Evolutionary conservation across 129 eudicot genomes (phyloP).

Genomic region (Lactuca saligna): DNA sequence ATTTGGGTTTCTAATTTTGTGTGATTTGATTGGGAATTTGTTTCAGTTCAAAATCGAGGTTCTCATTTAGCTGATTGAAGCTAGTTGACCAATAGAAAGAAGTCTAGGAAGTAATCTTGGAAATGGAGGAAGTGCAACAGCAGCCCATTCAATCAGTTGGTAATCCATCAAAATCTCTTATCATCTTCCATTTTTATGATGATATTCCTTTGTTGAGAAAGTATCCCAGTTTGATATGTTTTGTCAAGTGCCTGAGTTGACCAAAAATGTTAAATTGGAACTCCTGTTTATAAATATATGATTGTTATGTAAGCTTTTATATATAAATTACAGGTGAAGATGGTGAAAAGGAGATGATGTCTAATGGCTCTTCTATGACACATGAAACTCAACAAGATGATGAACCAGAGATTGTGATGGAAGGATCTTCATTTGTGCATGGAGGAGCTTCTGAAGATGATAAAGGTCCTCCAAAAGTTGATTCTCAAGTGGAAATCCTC

Average conservation of each 20-base stretch:
- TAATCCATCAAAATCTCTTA: constrained; percentile 18
- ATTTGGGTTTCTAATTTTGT: background rate
- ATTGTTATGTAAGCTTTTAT: constrained; percentile 11
- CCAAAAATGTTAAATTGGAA: background rate
- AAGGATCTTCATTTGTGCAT: constrained; percentile 76
- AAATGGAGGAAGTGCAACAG: constrained; percentile 59
- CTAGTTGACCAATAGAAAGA: background rate
- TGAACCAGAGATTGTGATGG: constrained; percentile 57
- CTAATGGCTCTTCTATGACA: constrained; percentile 17
- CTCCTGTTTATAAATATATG: background rate
- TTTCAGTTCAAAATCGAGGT: constrained; percentile 15
- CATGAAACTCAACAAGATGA: constrained; percentile 46
- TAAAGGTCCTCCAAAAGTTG: constrained; percentile 72
- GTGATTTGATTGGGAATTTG: constrained; percentile 12
- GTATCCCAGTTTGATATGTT: background rate
- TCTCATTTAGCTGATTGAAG: constrained; percentile 22
- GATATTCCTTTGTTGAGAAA: background rate
- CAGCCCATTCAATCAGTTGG: constrained; percentile 54
- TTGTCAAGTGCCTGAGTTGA: background rate
- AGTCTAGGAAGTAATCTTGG: constrained; percentile 25
- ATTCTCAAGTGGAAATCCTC: constrained; percentile 58
- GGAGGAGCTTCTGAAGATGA: constrained; percentile 73
- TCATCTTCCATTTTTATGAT: background rate
- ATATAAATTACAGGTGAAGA: constrained; percentile 29
- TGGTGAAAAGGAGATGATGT: constrained; percentile 23